Percentiles rank a stretch among this genome's conserved stretches.
These are phyloP conservation scores for Stygiomarasmius scandens DNA, from an alignment of 1,284 basidiomycete species.

Conservation along the genomic window DNA sequence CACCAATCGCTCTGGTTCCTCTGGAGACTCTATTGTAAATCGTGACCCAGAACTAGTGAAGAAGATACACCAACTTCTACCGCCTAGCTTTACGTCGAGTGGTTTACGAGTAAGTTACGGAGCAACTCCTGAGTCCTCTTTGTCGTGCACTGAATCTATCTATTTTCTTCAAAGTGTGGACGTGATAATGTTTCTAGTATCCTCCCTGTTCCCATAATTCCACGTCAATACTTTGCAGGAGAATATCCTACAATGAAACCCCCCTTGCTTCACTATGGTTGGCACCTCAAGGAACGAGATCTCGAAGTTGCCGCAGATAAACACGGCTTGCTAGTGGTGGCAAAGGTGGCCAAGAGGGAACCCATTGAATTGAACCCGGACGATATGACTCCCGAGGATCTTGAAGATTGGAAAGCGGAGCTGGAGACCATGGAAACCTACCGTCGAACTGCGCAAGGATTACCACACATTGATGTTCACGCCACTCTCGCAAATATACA, in stretches of 20 bases:
- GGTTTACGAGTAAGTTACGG: background rate
- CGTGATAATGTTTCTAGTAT: background rate
- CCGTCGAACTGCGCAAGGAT: too few relatives aligned
- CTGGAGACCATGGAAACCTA: too few relatives aligned
- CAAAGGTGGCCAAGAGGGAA: too few relatives aligned
- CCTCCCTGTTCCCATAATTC: background rate
- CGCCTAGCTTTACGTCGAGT: background rate
- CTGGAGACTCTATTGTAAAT: background rate
- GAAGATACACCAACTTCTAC: background rate
- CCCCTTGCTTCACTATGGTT: background rate
- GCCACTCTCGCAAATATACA: too few relatives aligned
- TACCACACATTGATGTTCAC: too few relatives aligned
- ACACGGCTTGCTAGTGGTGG: background rate
- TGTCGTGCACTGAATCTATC: background rate
- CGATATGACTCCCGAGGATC: too few relatives aligned
- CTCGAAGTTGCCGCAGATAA: background rate
- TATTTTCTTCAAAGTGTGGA: background rate
- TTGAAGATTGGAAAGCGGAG: too few relatives aligned
- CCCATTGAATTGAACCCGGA: too few relatives aligned
- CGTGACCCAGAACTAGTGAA: background rate
- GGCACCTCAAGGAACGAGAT: background rate
- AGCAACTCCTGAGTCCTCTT: too few relatives aligned
- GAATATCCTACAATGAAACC: background rate
- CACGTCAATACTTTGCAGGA: background rate
- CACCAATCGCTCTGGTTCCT: too few relatives aligned